Base-by-base conservation (phyloP, 768 basidiomycete species). In the Daedaleopsis sinensis region DNA sequence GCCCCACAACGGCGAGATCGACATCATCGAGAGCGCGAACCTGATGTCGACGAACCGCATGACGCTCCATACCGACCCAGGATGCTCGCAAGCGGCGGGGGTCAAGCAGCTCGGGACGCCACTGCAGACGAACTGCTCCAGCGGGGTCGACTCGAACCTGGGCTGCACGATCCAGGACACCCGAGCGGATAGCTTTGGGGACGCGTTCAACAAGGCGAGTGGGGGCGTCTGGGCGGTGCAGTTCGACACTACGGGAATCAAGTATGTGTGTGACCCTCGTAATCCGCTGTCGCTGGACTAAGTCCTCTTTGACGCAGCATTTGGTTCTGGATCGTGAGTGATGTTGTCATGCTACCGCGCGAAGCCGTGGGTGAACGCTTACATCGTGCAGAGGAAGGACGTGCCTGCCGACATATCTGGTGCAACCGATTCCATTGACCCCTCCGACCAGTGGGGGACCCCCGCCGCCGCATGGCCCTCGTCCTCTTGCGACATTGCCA, bases 181-280 rank as follows among this genome's bases (percentile, higher is more conserved):
- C 37, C 72, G 71, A 55, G 57, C 71, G 21, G 74, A 75, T 55
- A 78, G 76, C 47, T 81, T 72, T 55, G 79, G 79, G 12, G 64
- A 67, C 5, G 75, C 68, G 8, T 84, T 84, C 61, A 77, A 76
- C 5, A 39, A 68, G 1, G 78, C 74, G 1, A 83, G 84, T 13
- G 86, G 86, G 18, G 86, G 86, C 9, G 84, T 86, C 3, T 93
- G 78, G 72, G 89, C 88, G 1, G 79, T 86, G 7, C 88, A 89
- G 67, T 86, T 89, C 58, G 89, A 89, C 52, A 75, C 77, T 10
- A 70, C 80, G 1, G 87, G 82, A 19, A 76, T 83, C 55, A 79
- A 68, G 78, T 80, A 59, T 68, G 80, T 67, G 16, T 19, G 11
- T 9, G 21, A 19, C 36, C 78, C 54, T 42, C 10, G 39, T 13